Evolutionary conservation across 768 basidiomycete genomes (phyloP).

Genomic region (Podaxis mareebaensis): DNA sequence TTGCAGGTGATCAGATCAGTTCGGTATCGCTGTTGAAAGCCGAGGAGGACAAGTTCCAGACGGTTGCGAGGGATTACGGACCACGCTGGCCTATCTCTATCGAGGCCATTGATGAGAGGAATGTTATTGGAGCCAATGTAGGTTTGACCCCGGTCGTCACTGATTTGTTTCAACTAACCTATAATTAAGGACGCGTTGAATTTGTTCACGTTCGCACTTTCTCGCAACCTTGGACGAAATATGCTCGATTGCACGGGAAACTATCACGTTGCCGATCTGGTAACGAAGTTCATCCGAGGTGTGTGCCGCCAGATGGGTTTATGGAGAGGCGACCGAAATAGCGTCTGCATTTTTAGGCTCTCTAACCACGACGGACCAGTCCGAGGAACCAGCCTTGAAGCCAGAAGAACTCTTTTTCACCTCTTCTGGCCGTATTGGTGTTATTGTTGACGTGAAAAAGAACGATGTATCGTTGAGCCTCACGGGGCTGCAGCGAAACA

Average conservation of each 20-base stretch:
- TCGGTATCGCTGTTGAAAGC: constrained; percentile 74
- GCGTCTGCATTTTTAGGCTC: constrained; percentile 44
- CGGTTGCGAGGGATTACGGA: constrained; percentile 71
- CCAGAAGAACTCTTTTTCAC: constrained; percentile 77
- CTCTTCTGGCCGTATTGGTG: constrained; percentile 75
- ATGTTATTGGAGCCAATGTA: constrained; percentile 77
- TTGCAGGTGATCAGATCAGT: constrained; percentile 80
- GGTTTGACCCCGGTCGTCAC: constrained; percentile 19
- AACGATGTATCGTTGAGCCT: constrained; percentile 54
- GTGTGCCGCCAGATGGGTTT: constrained; percentile 15
- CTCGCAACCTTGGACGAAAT: constrained; percentile 39
- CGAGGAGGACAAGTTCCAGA: constrained; percentile 40
- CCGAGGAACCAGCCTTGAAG: constrained; percentile 40
- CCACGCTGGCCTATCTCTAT: constrained; percentile 74
- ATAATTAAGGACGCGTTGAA: constrained; percentile 60
- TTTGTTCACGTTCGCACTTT: constrained; percentile 61
- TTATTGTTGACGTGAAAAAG: constrained; percentile 61
- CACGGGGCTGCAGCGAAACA: constrained; percentile 73
- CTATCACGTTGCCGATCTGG: constrained; percentile 75
- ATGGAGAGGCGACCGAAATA: background rate
- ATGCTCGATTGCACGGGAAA: constrained; percentile 64
- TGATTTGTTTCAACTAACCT: background rate
- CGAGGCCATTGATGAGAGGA: constrained; percentile 53
- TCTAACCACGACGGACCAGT: constrained; percentile 45
- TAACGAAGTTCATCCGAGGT: constrained; percentile 77